phyloP scores from a whole-genome alignment of 306 rosid species.

The Quercus wislizeni region DNA sequence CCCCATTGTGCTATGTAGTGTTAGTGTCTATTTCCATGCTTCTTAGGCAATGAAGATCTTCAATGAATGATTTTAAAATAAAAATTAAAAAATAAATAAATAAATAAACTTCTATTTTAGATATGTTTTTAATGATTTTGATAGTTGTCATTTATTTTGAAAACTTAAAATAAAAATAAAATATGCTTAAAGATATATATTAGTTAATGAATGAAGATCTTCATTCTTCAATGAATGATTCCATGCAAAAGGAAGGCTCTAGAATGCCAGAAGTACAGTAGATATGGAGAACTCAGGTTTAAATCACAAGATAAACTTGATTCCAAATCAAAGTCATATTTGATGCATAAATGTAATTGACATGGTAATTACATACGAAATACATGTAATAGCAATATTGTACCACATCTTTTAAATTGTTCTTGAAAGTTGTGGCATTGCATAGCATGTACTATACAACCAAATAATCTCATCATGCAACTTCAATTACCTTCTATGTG shows the following conservation, averaged over 20 bases:
- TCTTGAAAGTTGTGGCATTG: not conserved
- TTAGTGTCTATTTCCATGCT: no score
- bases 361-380: not conserved
- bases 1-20: no score
- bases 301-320: not conserved
- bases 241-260: not conserved
- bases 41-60: not conserved
- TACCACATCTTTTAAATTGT: not conserved
- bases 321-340: not conserved
- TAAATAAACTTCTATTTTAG: no score
- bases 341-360: not conserved
- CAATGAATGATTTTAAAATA: no score
- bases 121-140: no score
- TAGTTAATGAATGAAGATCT: not conserved
- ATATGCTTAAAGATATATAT: no score
- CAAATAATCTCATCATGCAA: constrained; percentile 16
- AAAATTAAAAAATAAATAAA: no score
- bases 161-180: no score
- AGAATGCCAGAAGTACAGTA: not conserved
- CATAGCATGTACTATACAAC: constrained; percentile 9
- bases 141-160: no score
- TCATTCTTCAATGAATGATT: not conserved
- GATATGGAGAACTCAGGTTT: not conserved
- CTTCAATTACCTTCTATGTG: constrained; percentile 78
- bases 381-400: not conserved